phyloP scores from a whole-genome alignment of 495 filamentous ascomycete genomes.

The Aspergillus saccharolyticus region DNA sequence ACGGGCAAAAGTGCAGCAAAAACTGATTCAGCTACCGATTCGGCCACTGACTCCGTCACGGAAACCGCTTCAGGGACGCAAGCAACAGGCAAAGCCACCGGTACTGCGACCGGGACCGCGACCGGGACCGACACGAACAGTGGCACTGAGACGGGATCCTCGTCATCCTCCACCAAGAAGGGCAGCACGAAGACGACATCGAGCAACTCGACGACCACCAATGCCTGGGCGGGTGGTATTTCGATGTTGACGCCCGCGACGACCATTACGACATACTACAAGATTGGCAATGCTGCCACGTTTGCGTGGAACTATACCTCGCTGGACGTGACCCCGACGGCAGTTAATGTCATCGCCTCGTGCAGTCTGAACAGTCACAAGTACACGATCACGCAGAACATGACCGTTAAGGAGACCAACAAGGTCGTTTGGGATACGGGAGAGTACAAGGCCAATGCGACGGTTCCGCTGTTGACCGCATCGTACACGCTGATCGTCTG shows the following conservation, averaged over 20 bases:
- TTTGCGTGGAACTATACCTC: conserved; percentile 96
- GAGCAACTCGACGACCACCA: conserved; percentile 36
- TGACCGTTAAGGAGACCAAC: conserved; percentile 51
- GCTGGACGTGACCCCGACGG: conserved; percentile 67
- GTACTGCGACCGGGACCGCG: conserved; percentile 24
- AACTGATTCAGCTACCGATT: conserved; percentile 20
- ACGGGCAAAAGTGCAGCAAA: conserved; percentile 18
- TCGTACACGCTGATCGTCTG: conserved; percentile 82
- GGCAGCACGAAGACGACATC: conserved; percentile 39
- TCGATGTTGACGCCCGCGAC: conserved; percentile 73
- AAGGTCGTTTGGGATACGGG: conserved; percentile 75
- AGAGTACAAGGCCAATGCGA: conserved; percentile 57
- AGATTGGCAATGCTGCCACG: conserved; percentile 78
- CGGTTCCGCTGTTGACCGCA: conserved; percentile 59
- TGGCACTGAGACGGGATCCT: conserved; percentile 21
- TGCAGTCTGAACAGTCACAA: conserved; percentile 61
- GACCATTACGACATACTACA: conserved; percentile 69
- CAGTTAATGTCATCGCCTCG: conserved; percentile 75
- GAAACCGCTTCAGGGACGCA: conserved; percentile 18
- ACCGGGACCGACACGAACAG: conserved; percentile 21
- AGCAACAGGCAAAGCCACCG: conserved; percentile 13
- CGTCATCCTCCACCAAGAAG: conserved; percentile 27
- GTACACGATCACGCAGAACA: conserved; percentile 66
- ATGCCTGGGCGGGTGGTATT: conserved; percentile 65
- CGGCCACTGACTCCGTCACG: conserved; percentile 27